Percentiles rank a stretch among this genome's conserved stretches.
Evolutionary conservation across 306 rosid species (phyloP).

Genomic region (Trichosanthes cucumerina): DNA sequence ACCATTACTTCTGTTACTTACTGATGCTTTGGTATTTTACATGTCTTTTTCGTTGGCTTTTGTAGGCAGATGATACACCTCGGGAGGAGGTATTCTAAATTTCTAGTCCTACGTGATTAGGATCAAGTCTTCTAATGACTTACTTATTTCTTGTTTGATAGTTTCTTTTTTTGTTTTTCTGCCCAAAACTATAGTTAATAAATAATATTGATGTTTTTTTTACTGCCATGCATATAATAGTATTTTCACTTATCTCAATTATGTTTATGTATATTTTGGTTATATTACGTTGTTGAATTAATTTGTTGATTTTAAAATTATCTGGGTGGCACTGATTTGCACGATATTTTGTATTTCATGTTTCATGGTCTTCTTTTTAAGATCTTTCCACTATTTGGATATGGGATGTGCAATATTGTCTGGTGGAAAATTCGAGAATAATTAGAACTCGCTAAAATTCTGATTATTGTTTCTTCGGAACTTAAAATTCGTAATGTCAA

Average conservation of each 20-base stretch:
- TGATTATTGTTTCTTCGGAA: neutral
- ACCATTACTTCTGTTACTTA: neutral
- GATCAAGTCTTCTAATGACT: neutral
- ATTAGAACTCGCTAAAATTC: neutral
- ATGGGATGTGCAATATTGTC: neutral
- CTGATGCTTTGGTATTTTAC: conserved; percentile 12
- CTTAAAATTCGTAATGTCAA: neutral
- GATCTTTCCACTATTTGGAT: neutral
- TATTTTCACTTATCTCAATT: neutral
- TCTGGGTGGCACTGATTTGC: neutral
- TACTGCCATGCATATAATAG: neutral
- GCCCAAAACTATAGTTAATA: neutral
- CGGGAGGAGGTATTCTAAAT: conserved; percentile 90
- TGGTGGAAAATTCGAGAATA: neutral
- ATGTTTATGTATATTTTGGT: neutral
- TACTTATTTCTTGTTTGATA: neutral
- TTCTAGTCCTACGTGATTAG: neutral
- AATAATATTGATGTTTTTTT: neutral
- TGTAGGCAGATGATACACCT: conserved; percentile 91
- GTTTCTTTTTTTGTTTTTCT: neutral
- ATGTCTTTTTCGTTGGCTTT: conserved; percentile 22
- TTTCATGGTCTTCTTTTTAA: neutral
- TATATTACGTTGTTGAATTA: neutral
- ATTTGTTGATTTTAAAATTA: neutral
- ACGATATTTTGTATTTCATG: neutral